Conservation (phyloP, 768 basidiomycete species). For the Leucosporidium scottii region DNA sequence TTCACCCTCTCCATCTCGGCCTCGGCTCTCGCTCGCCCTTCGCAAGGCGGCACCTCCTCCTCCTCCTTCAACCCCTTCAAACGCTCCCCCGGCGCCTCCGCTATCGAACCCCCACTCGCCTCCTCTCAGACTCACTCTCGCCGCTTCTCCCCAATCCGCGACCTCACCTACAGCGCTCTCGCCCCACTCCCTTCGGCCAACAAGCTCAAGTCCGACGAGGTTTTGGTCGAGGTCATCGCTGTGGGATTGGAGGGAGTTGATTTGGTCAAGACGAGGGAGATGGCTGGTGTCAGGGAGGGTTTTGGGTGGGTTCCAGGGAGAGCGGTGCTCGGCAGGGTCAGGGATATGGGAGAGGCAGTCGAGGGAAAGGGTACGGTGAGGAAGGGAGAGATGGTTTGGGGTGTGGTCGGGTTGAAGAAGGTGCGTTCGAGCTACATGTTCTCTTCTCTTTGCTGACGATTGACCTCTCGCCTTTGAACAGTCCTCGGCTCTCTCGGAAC, state of each 20-base stretch:
- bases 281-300: conserved; percentile 19
- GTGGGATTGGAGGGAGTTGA: conserved; percentile 37
- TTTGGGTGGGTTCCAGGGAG: conserved; percentile 37
- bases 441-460: too few species aligned
- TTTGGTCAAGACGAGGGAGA: conserved; percentile 30
- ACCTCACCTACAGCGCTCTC: not conserved
- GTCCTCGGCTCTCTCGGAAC: conserved; percentile 36
- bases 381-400: conserved; percentile 38
- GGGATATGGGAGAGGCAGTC: conserved; percentile 31
- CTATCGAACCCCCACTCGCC: not conserved
- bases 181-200: conserved; percentile 15
- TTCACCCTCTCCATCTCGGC: not conserved
- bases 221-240: conserved; percentile 37
- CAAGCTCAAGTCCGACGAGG: conserved; percentile 27
- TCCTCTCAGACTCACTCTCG: not conserved
- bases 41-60: too few species aligned
- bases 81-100: not conserved
- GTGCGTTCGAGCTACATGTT: not conserved
- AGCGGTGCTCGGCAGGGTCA: conserved; percentile 36
- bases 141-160: not conserved
- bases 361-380: conserved; percentile 12
- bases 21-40: not conserved
- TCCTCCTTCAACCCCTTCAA: too few species aligned
- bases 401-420: conserved; percentile 32
- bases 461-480: not conserved